These are phyloP conservation scores for Magnusiomyces paraingens DNA, from an alignment of 1,139 yeast species.

Conservation along the genomic window DNA sequence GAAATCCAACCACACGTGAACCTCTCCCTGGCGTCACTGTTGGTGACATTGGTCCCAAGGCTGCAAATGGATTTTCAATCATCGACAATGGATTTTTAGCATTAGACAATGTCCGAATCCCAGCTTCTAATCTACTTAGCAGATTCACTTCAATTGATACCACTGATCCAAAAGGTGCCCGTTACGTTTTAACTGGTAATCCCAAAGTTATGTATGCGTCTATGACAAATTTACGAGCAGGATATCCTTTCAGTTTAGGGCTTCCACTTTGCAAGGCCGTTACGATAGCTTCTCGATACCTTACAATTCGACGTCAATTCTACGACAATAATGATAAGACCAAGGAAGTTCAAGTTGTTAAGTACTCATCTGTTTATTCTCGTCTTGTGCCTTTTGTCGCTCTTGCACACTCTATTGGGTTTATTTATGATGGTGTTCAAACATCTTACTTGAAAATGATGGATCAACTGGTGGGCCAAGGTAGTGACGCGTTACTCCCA, in stretches of 20 bases:
- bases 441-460: conserved; percentile 44
- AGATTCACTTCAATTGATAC: conserved; percentile 57
- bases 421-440: conserved; percentile 33
- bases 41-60: conserved; percentile 78
- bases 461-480: conserved; percentile 27
- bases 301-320: conserved; percentile 74
- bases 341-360: conserved; percentile 56
- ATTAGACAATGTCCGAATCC: conserved; percentile 60
- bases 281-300: conserved; percentile 68
- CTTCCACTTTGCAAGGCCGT: conserved; percentile 63
- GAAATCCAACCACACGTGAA: conserved; percentile 54
- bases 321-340: too few species aligned
- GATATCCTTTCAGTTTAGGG: conserved; percentile 68
- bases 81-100: conserved; percentile 78
- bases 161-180: conserved; percentile 40
- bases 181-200: conserved; percentile 60
- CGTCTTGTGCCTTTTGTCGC: conserved; percentile 67
- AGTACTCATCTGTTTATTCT: conserved; percentile 68
- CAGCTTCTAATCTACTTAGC: conserved; percentile 64
- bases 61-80: conserved; percentile 42
- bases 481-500: conserved; percentile 30
- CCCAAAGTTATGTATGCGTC: conserved; percentile 66
- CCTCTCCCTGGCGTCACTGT: conserved; percentile 62
- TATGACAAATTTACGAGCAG: conserved; percentile 66
- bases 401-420: conserved; percentile 54